Evolutionary conservation across 164 flowering plant genomes (phyloP).

Genomic region (Kalanchoe fedtschenkoi): DNA sequence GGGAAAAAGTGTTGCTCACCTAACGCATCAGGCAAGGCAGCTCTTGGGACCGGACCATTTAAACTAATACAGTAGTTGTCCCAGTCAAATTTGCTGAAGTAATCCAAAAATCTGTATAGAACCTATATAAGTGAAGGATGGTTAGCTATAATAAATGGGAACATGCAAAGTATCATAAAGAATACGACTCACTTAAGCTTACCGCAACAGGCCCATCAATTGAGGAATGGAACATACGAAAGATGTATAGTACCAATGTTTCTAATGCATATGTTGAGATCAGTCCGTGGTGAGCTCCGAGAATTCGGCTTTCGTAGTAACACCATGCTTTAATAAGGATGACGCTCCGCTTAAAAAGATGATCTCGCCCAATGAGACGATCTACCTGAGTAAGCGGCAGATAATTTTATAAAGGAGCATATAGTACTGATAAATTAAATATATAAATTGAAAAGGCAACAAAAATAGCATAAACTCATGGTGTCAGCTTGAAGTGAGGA

Average conservation of each 20-base stretch:
- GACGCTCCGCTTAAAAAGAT: constrained; percentile 51
- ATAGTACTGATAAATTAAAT: too few relatives aligned
- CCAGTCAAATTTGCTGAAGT: constrained; percentile 51
- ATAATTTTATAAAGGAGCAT: not conserved
- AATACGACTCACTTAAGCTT: constrained; percentile 9
- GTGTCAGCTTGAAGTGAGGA: too few relatives aligned
- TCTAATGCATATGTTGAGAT: constrained; percentile 60
- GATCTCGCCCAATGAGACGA: constrained; percentile 32
- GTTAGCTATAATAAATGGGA: not conserved
- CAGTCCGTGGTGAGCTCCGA: constrained; percentile 51
- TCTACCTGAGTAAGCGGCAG: constrained; percentile 27
- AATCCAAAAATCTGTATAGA: constrained; percentile 36
- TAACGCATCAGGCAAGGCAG: constrained; percentile 26
- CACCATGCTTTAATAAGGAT: constrained; percentile 56
- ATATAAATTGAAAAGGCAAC: too few relatives aligned
- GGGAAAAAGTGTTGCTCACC: constrained; percentile 21
- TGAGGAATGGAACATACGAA: constrained; percentile 36
- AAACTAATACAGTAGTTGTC: constrained; percentile 42
- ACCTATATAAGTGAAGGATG: constrained; percentile 20
- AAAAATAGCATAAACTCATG: too few relatives aligned
- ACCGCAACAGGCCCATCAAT: constrained; percentile 42
- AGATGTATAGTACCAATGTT: constrained; percentile 35
- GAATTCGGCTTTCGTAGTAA: constrained; percentile 54
- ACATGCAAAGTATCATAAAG: not conserved
- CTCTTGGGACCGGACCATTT: constrained; percentile 33